phyloP scores from a whole-genome alignment of 345 rosid species.

The Eutrema japonicum region DNA sequence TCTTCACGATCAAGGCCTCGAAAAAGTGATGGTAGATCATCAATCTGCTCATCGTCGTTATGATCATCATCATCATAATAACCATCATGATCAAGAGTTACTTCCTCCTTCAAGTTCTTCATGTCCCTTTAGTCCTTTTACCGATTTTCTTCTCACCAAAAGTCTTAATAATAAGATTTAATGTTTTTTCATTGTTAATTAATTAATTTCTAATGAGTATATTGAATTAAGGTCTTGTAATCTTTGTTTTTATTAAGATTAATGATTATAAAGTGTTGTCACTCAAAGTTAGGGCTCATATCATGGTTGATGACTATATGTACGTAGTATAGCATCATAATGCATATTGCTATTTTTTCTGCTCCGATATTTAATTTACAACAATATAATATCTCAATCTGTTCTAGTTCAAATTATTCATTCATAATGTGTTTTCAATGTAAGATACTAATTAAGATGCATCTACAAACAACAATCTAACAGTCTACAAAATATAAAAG shows the following conservation, averaged over 20 bases:
- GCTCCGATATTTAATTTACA: not conserved
- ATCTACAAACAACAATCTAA: slow-evolving; percentile 9
- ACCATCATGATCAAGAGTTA: slow-evolving; percentile 28
- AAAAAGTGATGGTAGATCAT: slow-evolving; percentile 38
- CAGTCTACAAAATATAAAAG: not conserved
- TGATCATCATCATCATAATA: slow-evolving; percentile 17
- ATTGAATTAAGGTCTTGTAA: slow-evolving; percentile 1
- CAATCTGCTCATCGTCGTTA: not conserved
- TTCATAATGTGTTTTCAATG: not conserved
- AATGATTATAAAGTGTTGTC: slow-evolving; percentile 1
- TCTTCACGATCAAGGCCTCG: slow-evolving; percentile 65
- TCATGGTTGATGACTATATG: not conserved
- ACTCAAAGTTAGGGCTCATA: slow-evolving; percentile 20
- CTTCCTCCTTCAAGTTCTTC: slow-evolving; percentile 51
- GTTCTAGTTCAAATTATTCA: not conserved
- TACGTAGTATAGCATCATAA: not conserved
- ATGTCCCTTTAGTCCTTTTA: slow-evolving; percentile 47
- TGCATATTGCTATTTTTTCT: not conserved
- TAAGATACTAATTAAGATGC: not conserved
- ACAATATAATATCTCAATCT: not conserved
- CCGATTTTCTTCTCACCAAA: slow-evolving; percentile 50
- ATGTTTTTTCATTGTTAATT: not conserved
- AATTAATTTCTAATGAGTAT: not conserved
- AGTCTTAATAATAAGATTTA: slow-evolving; percentile 27
- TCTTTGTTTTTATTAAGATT: not conserved